Evolutionary conservation across 176 grass and related monocot genomes (phyloP).

Genomic region (Cenchrus purpureus): DNA sequence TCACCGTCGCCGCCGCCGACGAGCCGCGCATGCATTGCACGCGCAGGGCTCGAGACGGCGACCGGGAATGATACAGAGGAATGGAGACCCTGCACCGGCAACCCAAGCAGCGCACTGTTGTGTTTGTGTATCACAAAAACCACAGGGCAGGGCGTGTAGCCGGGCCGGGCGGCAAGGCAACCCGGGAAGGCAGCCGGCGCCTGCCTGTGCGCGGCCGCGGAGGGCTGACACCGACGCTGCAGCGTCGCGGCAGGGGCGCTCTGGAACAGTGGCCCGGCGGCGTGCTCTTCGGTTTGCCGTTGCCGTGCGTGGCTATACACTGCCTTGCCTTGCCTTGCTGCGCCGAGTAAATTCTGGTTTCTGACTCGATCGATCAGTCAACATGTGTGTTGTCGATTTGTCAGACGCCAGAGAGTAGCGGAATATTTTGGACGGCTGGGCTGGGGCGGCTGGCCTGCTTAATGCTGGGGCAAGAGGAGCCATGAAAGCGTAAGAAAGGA

Average conservation of each 20-base stretch:
- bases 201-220: background rate
- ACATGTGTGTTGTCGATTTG: background rate
- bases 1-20: background rate
- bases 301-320: background rate
- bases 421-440: background rate
- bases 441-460: no score
- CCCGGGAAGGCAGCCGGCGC: constrained; percentile 33
- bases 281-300: background rate
- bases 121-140: background rate
- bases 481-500: no score
- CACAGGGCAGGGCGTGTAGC: background rate
- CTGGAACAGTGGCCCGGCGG: background rate
- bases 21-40: constrained; percentile 17
- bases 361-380: background rate
- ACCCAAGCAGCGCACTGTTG: background rate
- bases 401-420: background rate
- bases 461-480: background rate
- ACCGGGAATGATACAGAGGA: constrained; percentile 27
- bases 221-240: background rate
- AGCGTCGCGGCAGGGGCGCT: background rate
- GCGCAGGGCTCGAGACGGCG: constrained; percentile 34
- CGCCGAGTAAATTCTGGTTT: background rate
- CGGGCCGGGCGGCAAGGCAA: background rate
- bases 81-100: background rate
- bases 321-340: background rate